phyloP scores from a whole-genome alignment of 2,329 filamentous ascomycete species.

The Paecilomyces dactylethromorphus region DNA sequence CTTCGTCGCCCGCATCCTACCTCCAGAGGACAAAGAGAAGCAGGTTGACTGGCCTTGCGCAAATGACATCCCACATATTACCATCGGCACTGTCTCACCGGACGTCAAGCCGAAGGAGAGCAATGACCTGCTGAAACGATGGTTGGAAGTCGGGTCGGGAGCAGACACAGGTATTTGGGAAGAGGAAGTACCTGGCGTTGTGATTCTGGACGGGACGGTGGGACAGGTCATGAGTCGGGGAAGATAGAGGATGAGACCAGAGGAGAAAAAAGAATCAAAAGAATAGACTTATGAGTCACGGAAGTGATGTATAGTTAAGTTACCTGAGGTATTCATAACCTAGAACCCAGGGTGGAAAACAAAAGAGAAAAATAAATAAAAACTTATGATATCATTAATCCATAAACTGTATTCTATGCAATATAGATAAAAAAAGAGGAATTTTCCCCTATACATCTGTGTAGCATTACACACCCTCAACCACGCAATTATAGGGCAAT shows the following conservation, averaged over 20 bases:
- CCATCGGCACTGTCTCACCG: constrained; percentile 70
- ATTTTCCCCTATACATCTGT: no score
- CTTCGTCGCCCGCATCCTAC: constrained; percentile 67
- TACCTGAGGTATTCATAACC: no score
- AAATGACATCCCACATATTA: constrained; percentile 80
- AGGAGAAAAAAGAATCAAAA: neutral
- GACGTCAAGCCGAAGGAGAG: constrained; percentile 88
- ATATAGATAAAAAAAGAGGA: no score
- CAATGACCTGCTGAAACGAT: constrained; percentile 72
- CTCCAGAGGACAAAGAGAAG: constrained; percentile 31
- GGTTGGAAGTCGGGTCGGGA: constrained; percentile 57
- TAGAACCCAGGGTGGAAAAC: no score
- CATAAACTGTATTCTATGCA: no score
- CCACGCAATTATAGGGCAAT: no score
- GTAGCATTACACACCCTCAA: no score
- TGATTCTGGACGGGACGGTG: constrained; percentile 51
- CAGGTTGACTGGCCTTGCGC: constrained; percentile 57
- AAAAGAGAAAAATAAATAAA: no score
- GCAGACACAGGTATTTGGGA: constrained; percentile 50
- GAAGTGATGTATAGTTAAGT: no score
- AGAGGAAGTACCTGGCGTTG: constrained; percentile 46
- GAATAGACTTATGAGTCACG: neutral
- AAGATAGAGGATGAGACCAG: constrained; percentile 1
- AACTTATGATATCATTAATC: no score
- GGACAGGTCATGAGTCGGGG: constrained; percentile 40